Evolutionary conservation across 2,329 filamentous ascomycete species (phyloP).

Genomic region (Periconia sp.): DNA sequence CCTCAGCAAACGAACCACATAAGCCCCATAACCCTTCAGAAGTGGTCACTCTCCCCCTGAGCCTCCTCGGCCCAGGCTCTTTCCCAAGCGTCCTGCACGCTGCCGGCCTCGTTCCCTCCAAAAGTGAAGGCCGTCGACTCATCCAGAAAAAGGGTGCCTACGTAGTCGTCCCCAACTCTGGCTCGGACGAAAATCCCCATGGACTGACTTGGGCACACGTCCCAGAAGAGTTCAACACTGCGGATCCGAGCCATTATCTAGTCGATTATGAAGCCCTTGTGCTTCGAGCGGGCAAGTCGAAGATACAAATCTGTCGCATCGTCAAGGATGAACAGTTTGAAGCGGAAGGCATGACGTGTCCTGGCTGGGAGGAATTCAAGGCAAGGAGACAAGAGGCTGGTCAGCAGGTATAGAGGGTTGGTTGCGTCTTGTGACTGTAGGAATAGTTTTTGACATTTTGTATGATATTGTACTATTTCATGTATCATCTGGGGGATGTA

Average conservation of each 20-base stretch:
- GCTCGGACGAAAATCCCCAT: conserved; percentile 35
- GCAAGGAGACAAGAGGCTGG: conserved; percentile 7
- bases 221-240: conserved; percentile 57
- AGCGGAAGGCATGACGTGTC: conserved; percentile 47
- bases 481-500: neutral
- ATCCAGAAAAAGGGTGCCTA: conserved; percentile 60
- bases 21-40: conserved; percentile 53
- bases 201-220: conserved; percentile 65
- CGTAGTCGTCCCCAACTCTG: conserved; percentile 52
- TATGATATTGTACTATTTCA: conserved; percentile 6
- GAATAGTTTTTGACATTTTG: conserved; percentile 4
- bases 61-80: conserved; percentile 56
- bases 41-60: conserved; percentile 62
- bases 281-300: conserved; percentile 62
- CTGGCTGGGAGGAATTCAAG: conserved; percentile 51
- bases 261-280: conserved; percentile 61
- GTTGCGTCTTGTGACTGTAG: neutral
- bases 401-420: neutral
- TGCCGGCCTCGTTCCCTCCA: conserved; percentile 59
- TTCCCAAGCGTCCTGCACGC: conserved; percentile 63
- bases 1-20: conserved; percentile 14
- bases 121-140: conserved; percentile 61
- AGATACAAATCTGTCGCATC: conserved; percentile 59
- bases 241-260: conserved; percentile 60
- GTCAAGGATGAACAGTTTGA: conserved; percentile 58